Evolutionary conservation across 495 filamentous ascomycete genomes (phyloP), one percentile per base, ranked within the genome.

Genomic region (Hypoxylon subgilvum): DNA sequence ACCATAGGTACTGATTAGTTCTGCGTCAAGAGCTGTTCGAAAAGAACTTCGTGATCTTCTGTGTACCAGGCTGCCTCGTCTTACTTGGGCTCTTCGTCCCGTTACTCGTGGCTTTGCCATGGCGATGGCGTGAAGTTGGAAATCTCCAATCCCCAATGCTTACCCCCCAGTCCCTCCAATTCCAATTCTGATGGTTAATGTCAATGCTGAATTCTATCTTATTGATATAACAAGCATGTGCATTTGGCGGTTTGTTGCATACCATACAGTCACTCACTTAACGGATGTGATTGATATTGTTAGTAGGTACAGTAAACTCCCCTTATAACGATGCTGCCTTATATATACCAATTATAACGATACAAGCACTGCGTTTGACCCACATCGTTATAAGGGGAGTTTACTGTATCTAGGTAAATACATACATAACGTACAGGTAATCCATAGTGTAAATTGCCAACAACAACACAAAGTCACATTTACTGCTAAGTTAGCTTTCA

Each of bases 11-110:
- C 30, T 40, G 22, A 32, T 7, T 16, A 25, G 34, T 42, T 17
- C 17, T 10, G 67, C 81, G 61, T 61, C 36, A 77, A 5, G 72
- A 72, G 40, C 73, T 76, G 39, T 86, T 90, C 12, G 76, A 82
- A 73, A 95, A 94, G 69, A 95, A 96, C 46, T 80, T 90, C 0
- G 91, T 96, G 52, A 96, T 96, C 73, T 85, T 88, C 70, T 88
- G 86, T 44, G 82, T 89, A 7, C 88, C 86, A 41, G 80, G 79
- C 2, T 72, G 69, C 44, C 65, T 69, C n/a, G 69, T 43, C 61
- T 88, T 86, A 12, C 54, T 60, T 7, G 76, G 75, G 42, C 65
- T 67, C 36, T 63, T 72, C 4, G 66, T 75, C 22, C 57, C 50
- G 30, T 64, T 68, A 41, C 67, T 78, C 46, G 63, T 70, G n/a